A percentile compares a stretch with the other conserved stretches of the same genome.
Conservation (phyloP, 2,329 filamentous ascomycete genomes). For the Neopestalotiopsis sp. region DNA sequence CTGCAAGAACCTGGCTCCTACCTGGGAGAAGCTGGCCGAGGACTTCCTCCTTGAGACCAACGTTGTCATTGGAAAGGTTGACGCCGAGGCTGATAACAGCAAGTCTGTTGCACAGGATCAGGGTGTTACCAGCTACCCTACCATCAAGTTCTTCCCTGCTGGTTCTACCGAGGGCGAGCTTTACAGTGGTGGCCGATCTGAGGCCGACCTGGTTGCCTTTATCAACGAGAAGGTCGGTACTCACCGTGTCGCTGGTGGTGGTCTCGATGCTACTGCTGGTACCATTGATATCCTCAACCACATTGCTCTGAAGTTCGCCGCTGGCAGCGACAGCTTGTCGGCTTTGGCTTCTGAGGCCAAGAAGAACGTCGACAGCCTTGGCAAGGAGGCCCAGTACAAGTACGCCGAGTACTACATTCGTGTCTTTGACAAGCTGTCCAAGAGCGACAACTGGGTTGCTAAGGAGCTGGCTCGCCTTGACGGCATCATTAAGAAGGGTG, state of each 20-base stretch:
- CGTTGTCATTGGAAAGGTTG: conserved; percentile 92
- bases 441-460: conserved; percentile 77
- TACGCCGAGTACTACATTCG: conserved; percentile 94
- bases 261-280: conserved; percentile 78
- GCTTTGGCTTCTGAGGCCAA: conserved; percentile 74
- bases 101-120: conserved; percentile 79
- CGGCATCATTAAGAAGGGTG: conserved; percentile 83
- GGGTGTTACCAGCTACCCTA: conserved; percentile 86
- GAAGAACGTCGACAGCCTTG: conserved; percentile 69
- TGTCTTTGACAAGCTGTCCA: conserved; percentile 82
- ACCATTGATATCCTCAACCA: conserved; percentile 80
- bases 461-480: conserved; percentile 87
- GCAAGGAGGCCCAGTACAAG: conserved; percentile 68
- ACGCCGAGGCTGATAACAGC: conserved; percentile 84
- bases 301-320: conserved; percentile 74
- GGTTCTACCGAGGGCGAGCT: conserved; percentile 73
- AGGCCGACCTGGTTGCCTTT: conserved; percentile 78
- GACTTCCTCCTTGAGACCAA: conserved; percentile 79
- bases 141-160: conserved; percentile 96
- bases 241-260: conserved; percentile 80
- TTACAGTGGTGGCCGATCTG: conserved; percentile 78
- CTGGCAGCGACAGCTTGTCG: conserved; percentile 62
- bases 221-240: conserved; percentile 90
- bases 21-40: conserved; percentile 84
- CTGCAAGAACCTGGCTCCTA: conserved; percentile 93